Percentiles rank a stretch among this genome's conserved stretches.
Conservation (phyloP, 768 basidiomycete genomes). For the Xerocomellus amylosporus region DNA sequence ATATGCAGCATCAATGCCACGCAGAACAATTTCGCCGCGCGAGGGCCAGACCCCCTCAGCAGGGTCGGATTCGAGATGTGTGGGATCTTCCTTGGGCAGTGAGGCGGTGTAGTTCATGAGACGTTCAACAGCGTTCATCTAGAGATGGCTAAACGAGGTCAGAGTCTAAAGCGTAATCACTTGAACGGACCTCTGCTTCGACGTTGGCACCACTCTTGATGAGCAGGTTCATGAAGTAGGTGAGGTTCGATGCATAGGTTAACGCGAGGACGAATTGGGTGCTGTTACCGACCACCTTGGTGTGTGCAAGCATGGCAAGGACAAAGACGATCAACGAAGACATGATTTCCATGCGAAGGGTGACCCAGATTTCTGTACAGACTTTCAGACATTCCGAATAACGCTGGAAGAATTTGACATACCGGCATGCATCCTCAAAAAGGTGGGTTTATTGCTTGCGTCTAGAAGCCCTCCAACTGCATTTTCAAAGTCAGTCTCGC, state of each 20-base stretch:
- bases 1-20: slow-evolving; percentile 64
- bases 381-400: neutral
- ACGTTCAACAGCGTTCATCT: slow-evolving; percentile 32
- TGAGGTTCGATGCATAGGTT: slow-evolving; percentile 26
- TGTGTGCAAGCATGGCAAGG: slow-evolving; percentile 29
- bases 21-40: slow-evolving; percentile 63
- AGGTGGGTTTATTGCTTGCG: slow-evolving; percentile 28
- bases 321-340: slow-evolving; percentile 25
- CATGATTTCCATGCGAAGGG: slow-evolving; percentile 31
- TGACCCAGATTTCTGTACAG: slow-evolving; percentile 30
- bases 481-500: slow-evolving; percentile 25
- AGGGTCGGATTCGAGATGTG: slow-evolving; percentile 23
- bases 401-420: neutral
- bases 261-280: slow-evolving; percentile 29
- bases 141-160: neutral
- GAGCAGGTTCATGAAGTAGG: slow-evolving; percentile 30
- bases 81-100: slow-evolving; percentile 23
- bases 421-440: slow-evolving; percentile 28
- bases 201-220: slow-evolving; percentile 26
- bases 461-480: slow-evolving; percentile 22
- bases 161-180: neutral
- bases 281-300: slow-evolving; percentile 21
- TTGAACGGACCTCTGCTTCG: slow-evolving; percentile 24
- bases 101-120: slow-evolving; percentile 25
- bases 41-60: slow-evolving; percentile 20